These are phyloP conservation scores for Gentiana macrophylla DNA, from an alignment of 257 asterid species.

Conservation along the genomic window DNA sequence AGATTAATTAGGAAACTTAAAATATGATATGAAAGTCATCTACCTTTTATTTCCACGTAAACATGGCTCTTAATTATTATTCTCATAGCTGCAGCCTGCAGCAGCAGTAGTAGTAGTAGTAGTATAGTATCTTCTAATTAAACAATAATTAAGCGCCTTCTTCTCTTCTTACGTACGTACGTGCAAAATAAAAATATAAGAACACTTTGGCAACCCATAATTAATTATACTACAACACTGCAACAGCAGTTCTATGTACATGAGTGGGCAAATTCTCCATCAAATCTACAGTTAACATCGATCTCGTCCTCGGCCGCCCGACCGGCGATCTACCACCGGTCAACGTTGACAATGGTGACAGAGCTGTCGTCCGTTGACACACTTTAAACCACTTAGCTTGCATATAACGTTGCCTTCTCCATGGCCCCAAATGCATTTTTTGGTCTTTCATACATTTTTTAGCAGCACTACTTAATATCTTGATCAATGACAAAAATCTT, in stretches of 20 bases:
- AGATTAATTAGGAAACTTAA: too few relatives aligned
- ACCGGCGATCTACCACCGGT: constrained; percentile 19
- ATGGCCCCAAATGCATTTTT: constrained; percentile 88
- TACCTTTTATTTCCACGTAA: too few relatives aligned
- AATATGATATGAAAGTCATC: too few relatives aligned
- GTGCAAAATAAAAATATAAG: too few relatives aligned
- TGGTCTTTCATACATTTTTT: constrained; percentile 87
- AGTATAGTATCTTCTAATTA: too few relatives aligned
- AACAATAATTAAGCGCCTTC: too few relatives aligned
- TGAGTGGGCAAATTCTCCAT: constrained; percentile 33
- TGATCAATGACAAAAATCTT: constrained; percentile 47
- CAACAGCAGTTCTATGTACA: constrained; percentile 44
- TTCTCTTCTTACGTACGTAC: too few relatives aligned
- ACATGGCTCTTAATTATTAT: too few relatives aligned
- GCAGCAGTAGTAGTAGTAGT: too few relatives aligned
- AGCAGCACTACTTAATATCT: constrained; percentile 57
- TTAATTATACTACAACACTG: constrained; percentile 30
- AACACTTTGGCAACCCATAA: too few relatives aligned
- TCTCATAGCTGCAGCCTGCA: too few relatives aligned
- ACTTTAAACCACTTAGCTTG: constrained; percentile 80
- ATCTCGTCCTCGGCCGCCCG: constrained; percentile 38
- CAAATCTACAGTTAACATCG: constrained; percentile 65
- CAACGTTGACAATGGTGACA: constrained; percentile 20
- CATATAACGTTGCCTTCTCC: constrained; percentile 90
- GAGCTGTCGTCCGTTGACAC: constrained; percentile 25